phyloP scores from a whole-genome alignment of 345 rosid species.

The Adansonia digitata region DNA sequence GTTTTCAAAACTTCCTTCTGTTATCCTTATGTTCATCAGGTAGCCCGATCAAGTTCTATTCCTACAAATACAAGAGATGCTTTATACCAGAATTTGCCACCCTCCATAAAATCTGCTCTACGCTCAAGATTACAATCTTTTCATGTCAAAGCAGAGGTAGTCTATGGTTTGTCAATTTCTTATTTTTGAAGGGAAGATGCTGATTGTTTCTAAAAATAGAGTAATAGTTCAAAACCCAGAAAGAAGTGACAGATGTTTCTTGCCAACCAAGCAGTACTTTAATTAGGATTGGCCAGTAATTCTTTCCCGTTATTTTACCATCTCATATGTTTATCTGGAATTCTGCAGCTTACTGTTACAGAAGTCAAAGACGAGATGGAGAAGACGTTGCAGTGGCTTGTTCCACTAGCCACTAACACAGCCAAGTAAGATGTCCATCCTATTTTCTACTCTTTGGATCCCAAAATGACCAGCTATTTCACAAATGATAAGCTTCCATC shows the following conservation, averaged over 20 bases:
- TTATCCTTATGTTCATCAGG: slow-evolving; percentile 31
- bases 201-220: neutral
- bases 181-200: neutral
- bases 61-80: slow-evolving; percentile 83
- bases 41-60: slow-evolving; percentile 72
- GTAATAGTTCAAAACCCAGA: neutral
- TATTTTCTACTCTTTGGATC: neutral
- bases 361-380: slow-evolving; percentile 94
- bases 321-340: neutral
- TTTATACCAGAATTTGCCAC: slow-evolving; percentile 81
- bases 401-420: slow-evolving; percentile 84
- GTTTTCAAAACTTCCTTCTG: neutral
- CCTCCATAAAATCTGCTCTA: slow-evolving; percentile 58
- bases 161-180: neutral
- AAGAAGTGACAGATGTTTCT: neutral
- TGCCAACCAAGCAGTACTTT: neutral
- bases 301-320: neutral
- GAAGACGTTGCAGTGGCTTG: slow-evolving; percentile 96
- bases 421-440: slow-evolving; percentile 53
- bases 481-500: neutral
- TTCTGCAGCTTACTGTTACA: slow-evolving; percentile 58
- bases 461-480: neutral
- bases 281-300: neutral
- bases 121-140: slow-evolving; percentile 62
- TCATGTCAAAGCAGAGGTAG: slow-evolving; percentile 57